Evolutionary conservation across 2,329 filamentous ascomycete species (phyloP).

Genomic region (Parafenestella ontariensis): DNA sequence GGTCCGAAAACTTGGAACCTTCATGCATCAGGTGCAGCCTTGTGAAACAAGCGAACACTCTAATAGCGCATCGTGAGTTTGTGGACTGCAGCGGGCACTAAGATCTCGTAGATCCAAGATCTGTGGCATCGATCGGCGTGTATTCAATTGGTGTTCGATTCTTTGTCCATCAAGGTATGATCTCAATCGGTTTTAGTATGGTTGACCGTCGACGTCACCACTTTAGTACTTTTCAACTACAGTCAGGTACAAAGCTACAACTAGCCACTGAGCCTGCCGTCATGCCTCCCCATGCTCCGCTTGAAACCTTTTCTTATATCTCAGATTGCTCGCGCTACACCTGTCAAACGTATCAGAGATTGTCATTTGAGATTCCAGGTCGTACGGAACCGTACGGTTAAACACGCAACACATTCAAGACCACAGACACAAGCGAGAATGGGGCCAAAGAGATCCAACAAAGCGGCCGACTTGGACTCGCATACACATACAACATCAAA

Average conservation of each 20-base stretch:
- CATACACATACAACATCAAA: slow-evolving; percentile 29
- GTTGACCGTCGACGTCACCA: slow-evolving; percentile 34
- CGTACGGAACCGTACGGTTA: slow-evolving; percentile 5
- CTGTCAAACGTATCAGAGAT: background rate
- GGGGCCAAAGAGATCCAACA: slow-evolving; percentile 9
- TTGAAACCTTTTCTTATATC: slow-evolving; percentile 4
- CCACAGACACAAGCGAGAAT: slow-evolving; percentile 3
- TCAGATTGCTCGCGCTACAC: background rate
- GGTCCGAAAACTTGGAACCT: background rate
- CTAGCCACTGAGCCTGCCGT: background rate
- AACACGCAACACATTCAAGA: slow-evolving; percentile 17
- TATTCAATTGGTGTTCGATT: slow-evolving; percentile 21
- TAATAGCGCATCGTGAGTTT: background rate
- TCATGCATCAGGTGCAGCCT: slow-evolving; percentile 3
- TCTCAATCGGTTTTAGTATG: slow-evolving; percentile 26
- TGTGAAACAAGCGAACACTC: too few relatives aligned
- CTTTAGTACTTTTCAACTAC: slow-evolving; percentile 8
- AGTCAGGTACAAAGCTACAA: slow-evolving; percentile 15
- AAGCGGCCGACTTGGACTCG: slow-evolving; percentile 1
- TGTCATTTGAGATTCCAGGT: background rate
- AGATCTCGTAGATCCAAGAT: slow-evolving; percentile 24
- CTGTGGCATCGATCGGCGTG: slow-evolving; percentile 18
- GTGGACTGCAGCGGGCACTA: slow-evolving; percentile 23
- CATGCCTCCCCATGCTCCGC: slow-evolving; percentile 16
- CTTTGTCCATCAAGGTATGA: slow-evolving; percentile 26